Base-by-base conservation (phyloP, 2,329 filamentous ascomycete genomes). In the Aspergillus candidus region DNA sequence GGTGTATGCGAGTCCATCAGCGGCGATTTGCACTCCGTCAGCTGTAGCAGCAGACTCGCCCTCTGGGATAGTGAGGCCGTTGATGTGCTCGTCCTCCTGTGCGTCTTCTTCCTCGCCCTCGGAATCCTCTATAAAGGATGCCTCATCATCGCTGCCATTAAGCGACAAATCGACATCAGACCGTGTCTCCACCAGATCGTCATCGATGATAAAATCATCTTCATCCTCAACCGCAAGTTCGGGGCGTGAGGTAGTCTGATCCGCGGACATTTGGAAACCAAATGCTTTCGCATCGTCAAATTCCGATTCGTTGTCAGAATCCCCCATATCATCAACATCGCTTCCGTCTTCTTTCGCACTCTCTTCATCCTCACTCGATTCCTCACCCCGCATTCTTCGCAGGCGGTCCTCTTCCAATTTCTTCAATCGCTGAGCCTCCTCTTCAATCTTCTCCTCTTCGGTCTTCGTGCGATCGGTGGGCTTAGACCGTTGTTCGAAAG, bases 401-500 rank as follows among this genome's bases (percentile, higher is more conserved):
- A 88, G 72, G 44, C 91, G 80, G 65, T 87, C 86, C 56, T 86
- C 81, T 66, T 98, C 93, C 3, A 97, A 75, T 54, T 88, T 79
- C 63, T 84, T 84, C 46, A 97, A 69, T 43, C 83, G 79, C 53
- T 81, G 76, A 0, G 87, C 86, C 57, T 94, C 86, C 56, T 90
- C 86, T 52, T 82, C 81, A 2, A 80, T 80, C 63, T 80, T 83
- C 65, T 96, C 89, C 56, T 96, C 90, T 35, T 88, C 87, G 0
- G 90, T 95, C 75, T 94, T 94, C 2, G 88, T 94, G 50, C 88
- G 82, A 53, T 93, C 84, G 2, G 88, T 84, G 6, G 93, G 93
- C 55, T 86, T 80, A 1, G 93, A 88, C 61, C 88, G 81, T 58
- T 84, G 84, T 60, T 98, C 93, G 58, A 84, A 82, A 11, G 88